phyloP scores from a whole-genome alignment of 2,329 filamentous ascomycete genomes.

The Penicillium sp. region DNA sequence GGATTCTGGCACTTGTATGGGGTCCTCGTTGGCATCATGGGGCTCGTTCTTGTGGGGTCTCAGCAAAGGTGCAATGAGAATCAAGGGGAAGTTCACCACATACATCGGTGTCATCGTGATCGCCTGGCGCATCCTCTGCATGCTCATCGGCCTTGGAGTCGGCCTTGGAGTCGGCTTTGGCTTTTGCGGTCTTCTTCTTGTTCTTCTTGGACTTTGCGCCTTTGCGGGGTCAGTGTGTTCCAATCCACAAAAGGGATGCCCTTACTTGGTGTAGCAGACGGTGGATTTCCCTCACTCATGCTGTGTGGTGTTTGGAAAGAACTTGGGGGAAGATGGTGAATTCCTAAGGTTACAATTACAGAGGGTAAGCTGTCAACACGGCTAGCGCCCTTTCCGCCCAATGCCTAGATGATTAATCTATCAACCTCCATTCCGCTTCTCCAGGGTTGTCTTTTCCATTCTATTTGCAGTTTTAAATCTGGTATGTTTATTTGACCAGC shows the following conservation, averaged over 20 bases:
- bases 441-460: not conserved
- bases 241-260: not conserved
- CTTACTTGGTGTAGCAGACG: slow-evolving; percentile 25
- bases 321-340: slow-evolving; percentile 5
- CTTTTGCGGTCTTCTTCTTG: slow-evolving; percentile 55
- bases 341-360: slow-evolving; percentile 8
- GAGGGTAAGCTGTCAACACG: slow-evolving; percentile 35
- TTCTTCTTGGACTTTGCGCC: slow-evolving; percentile 55
- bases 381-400: slow-evolving; percentile 26
- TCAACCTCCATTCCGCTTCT: not conserved
- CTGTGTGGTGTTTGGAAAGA: slow-evolving; percentile 9
- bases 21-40: slow-evolving; percentile 12
- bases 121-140: slow-evolving; percentile 17
- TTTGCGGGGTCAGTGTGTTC: slow-evolving; percentile 24
- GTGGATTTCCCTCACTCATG: slow-evolving; percentile 23
- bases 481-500: not conserved
- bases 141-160: slow-evolving; percentile 24
- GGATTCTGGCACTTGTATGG: slow-evolving; percentile 12
- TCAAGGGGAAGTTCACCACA: not conserved
- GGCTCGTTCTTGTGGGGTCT: slow-evolving; percentile 19
- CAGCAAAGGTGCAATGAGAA: slow-evolving; percentile 14
- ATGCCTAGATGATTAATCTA: slow-evolving; percentile 12
- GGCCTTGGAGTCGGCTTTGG: slow-evolving; percentile 34
- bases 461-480: not conserved
- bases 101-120: slow-evolving; percentile 25